These are phyloP conservation scores for Tubosaeta sp. DNA, from an alignment of 768 basidiomycete genomes.

Conservation along the genomic window DNA sequence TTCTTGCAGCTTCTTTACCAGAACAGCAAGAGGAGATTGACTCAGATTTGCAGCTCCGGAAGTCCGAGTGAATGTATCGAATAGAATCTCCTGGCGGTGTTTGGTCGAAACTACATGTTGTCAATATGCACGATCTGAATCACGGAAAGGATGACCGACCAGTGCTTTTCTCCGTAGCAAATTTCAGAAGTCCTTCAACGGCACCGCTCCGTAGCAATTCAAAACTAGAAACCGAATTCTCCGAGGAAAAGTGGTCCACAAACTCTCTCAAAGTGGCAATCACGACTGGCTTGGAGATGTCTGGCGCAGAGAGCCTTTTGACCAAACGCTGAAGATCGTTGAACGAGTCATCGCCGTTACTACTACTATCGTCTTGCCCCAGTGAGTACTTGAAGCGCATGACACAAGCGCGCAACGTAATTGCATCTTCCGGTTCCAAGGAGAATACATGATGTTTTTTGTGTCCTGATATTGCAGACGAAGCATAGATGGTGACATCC, in stretches of 20 bases:
- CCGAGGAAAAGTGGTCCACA: conserved; percentile 74
- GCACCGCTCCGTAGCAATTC: conserved; percentile 93
- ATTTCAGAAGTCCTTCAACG: conserved; percentile 79
- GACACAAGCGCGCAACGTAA: conserved; percentile 87
- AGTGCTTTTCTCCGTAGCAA: conserved; percentile 64
- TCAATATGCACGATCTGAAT: conserved; percentile 3
- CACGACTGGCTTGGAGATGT: conserved; percentile 61
- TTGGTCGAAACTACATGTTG: conserved; percentile 49
- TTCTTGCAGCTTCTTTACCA: conserved; percentile 96
- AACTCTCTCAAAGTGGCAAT: conserved; percentile 63
- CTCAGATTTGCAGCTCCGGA: conserved; percentile 38
- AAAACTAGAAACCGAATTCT: conserved; percentile 87
- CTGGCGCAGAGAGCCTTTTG: conserved; percentile 49
- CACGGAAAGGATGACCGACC: conserved; percentile 4
- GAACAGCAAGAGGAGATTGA: conserved; percentile 62
- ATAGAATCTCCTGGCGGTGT: conserved; percentile 71
- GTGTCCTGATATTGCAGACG: conserved; percentile 53
- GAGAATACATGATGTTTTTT: conserved; percentile 68
- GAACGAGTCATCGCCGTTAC: conserved; percentile 59
- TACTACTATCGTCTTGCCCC: conserved; percentile 48
- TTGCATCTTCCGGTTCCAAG: conserved; percentile 83
- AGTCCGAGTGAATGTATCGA: conserved; percentile 69
- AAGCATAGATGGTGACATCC: conserved; percentile 35
- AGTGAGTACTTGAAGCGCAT: conserved; percentile 79
- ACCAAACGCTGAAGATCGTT: conserved; percentile 62